These are phyloP conservation scores for Neocucurbitaria cava DNA, from an alignment of 2,329 filamentous ascomycete genomes.

Conservation along the genomic window DNA sequence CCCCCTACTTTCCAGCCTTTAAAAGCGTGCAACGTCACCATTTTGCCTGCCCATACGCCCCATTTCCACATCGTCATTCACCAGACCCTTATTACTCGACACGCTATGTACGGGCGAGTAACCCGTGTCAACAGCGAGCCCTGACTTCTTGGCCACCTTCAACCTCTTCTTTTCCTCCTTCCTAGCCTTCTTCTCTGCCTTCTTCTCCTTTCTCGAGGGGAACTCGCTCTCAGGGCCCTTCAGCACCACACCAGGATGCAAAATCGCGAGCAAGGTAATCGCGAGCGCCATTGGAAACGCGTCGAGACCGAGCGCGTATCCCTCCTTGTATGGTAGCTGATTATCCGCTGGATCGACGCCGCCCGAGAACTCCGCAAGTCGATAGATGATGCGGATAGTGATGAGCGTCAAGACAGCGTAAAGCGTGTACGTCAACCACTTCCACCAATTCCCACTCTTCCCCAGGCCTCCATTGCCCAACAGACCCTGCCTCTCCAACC, in stretches of 20 bases:
- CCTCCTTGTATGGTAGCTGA: slow-evolving; percentile 58
- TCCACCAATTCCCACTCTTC: slow-evolving; percentile 16
- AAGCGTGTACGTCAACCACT: slow-evolving; percentile 46
- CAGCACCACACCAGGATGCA: slow-evolving; percentile 35
- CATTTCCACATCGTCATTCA: background rate
- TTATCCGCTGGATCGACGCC: slow-evolving; percentile 52
- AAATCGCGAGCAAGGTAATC: slow-evolving; percentile 22
- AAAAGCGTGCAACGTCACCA: background rate
- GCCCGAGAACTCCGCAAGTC: slow-evolving; percentile 63
- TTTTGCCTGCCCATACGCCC: background rate
- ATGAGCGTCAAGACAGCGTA: slow-evolving; percentile 54
- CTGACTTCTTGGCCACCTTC: slow-evolving; percentile 13
- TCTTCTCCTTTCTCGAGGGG: slow-evolving; percentile 32
- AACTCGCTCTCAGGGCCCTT: slow-evolving; percentile 35
- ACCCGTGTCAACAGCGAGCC: background rate
- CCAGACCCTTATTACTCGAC: background rate
- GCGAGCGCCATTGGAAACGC: slow-evolving; percentile 63
- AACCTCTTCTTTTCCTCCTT: slow-evolving; percentile 23
- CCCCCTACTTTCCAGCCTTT: background rate
- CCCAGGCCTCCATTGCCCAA: background rate
- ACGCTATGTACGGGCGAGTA: background rate
- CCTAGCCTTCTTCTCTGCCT: slow-evolving; percentile 29
- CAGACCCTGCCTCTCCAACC: background rate
- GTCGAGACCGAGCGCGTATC: slow-evolving; percentile 61
- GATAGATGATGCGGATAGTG: slow-evolving; percentile 64